These are phyloP conservation scores for Linum usitatissimum DNA, from an alignment of 345 rosid genomes.

Conservation along the genomic window DNA sequence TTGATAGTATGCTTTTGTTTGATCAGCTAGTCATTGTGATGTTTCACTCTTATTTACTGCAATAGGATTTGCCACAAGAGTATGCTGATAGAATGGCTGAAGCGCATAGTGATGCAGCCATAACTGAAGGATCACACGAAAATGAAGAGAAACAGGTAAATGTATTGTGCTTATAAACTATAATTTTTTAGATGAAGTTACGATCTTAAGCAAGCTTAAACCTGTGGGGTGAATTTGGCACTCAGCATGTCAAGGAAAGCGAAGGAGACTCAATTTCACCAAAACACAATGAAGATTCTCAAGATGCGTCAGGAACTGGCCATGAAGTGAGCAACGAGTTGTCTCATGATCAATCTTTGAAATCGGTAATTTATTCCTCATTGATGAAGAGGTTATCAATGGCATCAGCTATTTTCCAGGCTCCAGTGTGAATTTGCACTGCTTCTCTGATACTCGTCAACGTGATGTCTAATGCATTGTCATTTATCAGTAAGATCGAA, in stretches of 20 bases:
- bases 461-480: too few species aligned
- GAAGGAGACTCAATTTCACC: constrained; percentile 27
- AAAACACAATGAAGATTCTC: constrained; percentile 25
- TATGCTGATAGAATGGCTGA: constrained; percentile 24
- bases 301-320: constrained; percentile 29
- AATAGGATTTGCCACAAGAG: constrained; percentile 21
- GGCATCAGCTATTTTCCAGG: neutral
- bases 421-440: too few species aligned
- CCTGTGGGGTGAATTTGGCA: constrained; percentile 6
- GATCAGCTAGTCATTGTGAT: neutral
- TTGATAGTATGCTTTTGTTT: neutral
- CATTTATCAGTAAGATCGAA: too few species aligned
- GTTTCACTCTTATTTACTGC: neutral
- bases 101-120: constrained; percentile 19
- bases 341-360: constrained; percentile 27
- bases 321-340: constrained; percentile 26
- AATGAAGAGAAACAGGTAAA: constrained; percentile 31
- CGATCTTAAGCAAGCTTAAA: neutral
- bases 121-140: constrained; percentile 21
- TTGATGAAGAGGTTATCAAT: neutral
- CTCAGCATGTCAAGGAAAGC: constrained; percentile 27
- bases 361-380: constrained; percentile 23
- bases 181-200: neutral
- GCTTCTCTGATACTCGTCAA: too few species aligned
- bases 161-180: neutral